A percentile compares a stretch with the other conserved stretches of the same genome.
Evolutionary conservation across 768 basidiomycete genomes (phyloP).

Genomic region (Mycena filopes): DNA sequence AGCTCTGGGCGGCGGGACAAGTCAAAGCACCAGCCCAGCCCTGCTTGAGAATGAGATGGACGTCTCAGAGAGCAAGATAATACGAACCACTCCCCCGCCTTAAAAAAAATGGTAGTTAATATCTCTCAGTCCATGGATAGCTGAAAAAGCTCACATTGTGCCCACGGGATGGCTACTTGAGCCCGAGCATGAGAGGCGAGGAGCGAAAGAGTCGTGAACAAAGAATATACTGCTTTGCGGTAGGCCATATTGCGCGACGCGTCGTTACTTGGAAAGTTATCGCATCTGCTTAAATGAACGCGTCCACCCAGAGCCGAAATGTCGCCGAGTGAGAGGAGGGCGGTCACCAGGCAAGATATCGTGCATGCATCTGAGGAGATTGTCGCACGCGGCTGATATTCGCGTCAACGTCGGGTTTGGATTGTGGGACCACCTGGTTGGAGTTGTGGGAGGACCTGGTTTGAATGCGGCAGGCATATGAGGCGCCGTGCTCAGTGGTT

Average conservation of each 20-base stretch:
- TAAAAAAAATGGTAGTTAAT: not conserved
- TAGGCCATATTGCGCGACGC: slow-evolving; percentile 30
- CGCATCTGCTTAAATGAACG: slow-evolving; percentile 4
- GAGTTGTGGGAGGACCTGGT: slow-evolving; percentile 23
- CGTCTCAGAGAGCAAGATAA: not conserved
- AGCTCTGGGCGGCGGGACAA: slow-evolving; percentile 46
- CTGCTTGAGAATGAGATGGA: slow-evolving; percentile 1
- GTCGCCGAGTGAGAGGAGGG: slow-evolving; percentile 14
- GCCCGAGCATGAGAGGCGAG: slow-evolving; percentile 30
- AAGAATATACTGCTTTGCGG: slow-evolving; percentile 28
- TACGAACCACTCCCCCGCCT: slow-evolving; percentile 22
- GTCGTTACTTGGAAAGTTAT: not conserved
- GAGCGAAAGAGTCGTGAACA: slow-evolving; percentile 17
- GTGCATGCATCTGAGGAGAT: slow-evolving; percentile 8
- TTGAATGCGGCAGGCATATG: too few relatives aligned
- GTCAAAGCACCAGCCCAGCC: slow-evolving; percentile 49
- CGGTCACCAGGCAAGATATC: slow-evolving; percentile 17
- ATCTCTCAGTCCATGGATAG: not conserved
- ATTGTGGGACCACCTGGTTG: slow-evolving; percentile 10
- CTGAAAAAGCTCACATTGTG: slow-evolving; percentile 18
- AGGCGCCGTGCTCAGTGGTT: too few relatives aligned
- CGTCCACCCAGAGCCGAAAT: slow-evolving; percentile 14
- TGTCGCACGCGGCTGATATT: slow-evolving; percentile 40
- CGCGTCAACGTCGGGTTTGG: slow-evolving; percentile 44
- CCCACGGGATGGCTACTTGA: slow-evolving; percentile 23